Evolutionary conservation across 1,284 basidiomycete species (phyloP).

Genomic region (Moesziomyces parantarcticus): DNA sequence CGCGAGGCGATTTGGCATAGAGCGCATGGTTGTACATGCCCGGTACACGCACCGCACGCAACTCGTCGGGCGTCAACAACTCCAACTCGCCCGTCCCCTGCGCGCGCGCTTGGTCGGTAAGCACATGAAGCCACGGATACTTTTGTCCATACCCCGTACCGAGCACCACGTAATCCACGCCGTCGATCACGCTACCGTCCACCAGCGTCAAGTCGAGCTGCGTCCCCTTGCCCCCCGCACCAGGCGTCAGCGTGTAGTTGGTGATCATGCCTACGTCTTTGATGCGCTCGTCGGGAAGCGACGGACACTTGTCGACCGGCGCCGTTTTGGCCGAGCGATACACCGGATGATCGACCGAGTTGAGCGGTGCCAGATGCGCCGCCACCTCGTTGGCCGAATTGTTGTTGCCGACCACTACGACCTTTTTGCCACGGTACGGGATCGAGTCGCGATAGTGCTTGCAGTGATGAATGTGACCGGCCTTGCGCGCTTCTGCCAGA

Average conservation of each 20-base stretch:
- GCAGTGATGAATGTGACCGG: constrained; percentile 54
- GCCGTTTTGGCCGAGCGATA: constrained; percentile 34
- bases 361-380: constrained; percentile 52
- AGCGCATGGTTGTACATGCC: constrained; percentile 44
- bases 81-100: constrained; percentile 1
- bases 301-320: constrained; percentile 41
- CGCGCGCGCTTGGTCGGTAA: constrained; percentile 23
- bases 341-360: constrained; percentile 32
- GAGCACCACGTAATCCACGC: constrained; percentile 52
- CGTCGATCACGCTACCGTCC: constrained; percentile 38
- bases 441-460: constrained; percentile 60
- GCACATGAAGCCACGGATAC: constrained; percentile 49
- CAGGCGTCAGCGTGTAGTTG: constrained; percentile 18
- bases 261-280: constrained; percentile 52
- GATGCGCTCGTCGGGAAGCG: constrained; percentile 52
- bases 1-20: constrained; percentile 15
- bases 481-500: constrained; percentile 20
- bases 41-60: constrained; percentile 30
- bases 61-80: constrained; percentile 17
- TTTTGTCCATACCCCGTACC: constrained; percentile 51
- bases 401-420: constrained; percentile 62
- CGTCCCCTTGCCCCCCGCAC: not conserved
- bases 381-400: constrained; percentile 60
- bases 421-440: constrained; percentile 30
- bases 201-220: constrained; percentile 42